A percentile compares a stretch with the other conserved stretches of the same genome.
These are phyloP conservation scores for Solanum piurae DNA, from an alignment of 257 asterid genomes.

Conservation along the genomic window DNA sequence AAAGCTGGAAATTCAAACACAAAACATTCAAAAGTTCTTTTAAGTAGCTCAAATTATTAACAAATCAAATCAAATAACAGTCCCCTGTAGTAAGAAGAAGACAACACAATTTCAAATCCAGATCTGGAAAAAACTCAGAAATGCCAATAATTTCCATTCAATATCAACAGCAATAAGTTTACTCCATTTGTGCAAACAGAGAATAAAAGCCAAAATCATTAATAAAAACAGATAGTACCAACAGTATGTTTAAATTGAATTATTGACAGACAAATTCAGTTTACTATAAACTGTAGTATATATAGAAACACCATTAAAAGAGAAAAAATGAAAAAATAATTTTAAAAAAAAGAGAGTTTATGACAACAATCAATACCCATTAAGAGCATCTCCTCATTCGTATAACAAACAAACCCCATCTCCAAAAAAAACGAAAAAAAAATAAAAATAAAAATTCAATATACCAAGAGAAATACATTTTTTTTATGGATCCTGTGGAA, in stretches of 20 bases:
- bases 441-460: neutral
- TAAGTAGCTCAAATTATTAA: neutral
- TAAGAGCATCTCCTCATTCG: neutral
- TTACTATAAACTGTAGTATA: neutral
- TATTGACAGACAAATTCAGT: constrained; percentile 8
- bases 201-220: neutral
- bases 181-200: neutral
- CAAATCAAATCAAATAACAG: neutral
- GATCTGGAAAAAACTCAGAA: neutral
- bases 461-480: neutral
- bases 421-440: neutral
- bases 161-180: neutral
- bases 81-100: neutral
- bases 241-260: neutral
- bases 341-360: neutral
- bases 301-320: neutral
- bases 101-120: neutral
- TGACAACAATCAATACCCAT: constrained; percentile 6
- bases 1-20: neutral
- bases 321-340: neutral
- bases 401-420: constrained; percentile 13
- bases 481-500: neutral
- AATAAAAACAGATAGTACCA: neutral
- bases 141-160: neutral
- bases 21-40: neutral